Evolutionary conservation across 768 basidiomycete species (phyloP).

Genomic region (Tricholoma terreum): DNA sequence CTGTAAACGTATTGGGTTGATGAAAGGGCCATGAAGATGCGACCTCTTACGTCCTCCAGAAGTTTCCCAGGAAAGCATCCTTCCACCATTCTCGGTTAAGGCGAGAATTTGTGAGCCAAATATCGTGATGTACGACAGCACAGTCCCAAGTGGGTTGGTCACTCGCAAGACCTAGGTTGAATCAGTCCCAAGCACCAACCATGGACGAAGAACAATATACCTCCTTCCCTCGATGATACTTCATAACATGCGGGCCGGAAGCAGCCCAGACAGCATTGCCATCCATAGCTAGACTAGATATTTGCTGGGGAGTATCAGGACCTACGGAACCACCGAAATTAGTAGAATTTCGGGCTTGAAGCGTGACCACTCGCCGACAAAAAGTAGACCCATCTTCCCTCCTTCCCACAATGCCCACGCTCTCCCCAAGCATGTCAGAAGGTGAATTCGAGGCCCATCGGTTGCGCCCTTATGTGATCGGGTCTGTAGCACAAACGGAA

Average conservation of each 20-base stretch:
- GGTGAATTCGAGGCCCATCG: conserved; percentile 76
- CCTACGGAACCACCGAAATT: conserved; percentile 45
- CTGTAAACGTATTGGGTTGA: conserved; percentile 33
- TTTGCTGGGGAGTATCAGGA: conserved; percentile 72
- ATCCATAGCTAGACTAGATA: conserved; percentile 76
- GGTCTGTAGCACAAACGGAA: conserved; percentile 86
- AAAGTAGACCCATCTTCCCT: conserved; percentile 86
- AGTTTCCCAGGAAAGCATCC: conserved; percentile 79
- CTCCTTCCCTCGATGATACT: conserved; percentile 88
- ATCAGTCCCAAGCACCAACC: conserved; percentile 6
- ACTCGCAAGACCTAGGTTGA: conserved; percentile 49
- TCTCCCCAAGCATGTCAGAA: conserved; percentile 83
- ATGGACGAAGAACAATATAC: conserved; percentile 34
- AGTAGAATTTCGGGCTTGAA: not conserved
- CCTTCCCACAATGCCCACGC: conserved; percentile 98
- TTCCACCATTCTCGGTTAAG: conserved; percentile 72
- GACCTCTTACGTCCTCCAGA: conserved; percentile 42
- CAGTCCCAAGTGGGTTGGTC: conserved; percentile 60
- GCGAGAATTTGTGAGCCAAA: conserved; percentile 83
- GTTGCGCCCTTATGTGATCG: conserved; percentile 82
- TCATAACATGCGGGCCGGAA: conserved; percentile 63
- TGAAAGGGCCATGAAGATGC: not conserved
- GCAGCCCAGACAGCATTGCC: conserved; percentile 85
- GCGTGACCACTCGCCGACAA: conserved; percentile 72
- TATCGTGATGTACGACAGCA: conserved; percentile 62